Evolutionary conservation across 1,139 yeast genomes (phyloP), one percentile per base, ranked within the genome.

Genomic region (Suhomyces bribrorum): DNA sequence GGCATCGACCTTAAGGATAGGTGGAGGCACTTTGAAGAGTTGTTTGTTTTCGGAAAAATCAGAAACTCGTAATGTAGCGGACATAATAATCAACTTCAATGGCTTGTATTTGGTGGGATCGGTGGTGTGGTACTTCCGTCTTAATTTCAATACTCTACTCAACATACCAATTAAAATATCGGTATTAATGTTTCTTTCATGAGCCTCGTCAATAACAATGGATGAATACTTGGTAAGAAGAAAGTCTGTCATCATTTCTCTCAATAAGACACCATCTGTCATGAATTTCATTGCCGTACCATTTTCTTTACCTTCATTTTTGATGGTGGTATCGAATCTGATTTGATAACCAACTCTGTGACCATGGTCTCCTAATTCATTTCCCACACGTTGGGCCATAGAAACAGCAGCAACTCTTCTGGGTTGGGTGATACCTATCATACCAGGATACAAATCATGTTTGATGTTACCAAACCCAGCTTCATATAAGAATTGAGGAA

Each of bases 401-500:
- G 97, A 86, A 5, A 94, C 95, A 0, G 98, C 97, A 5, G 99
- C 99, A 41, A 92, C 98, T 66, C 99, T 79, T 69, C 99, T 79
- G 0, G 99, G 98, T 62, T 92, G 98, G 0, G 99, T 92, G 18
- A 94, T 74, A 40, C 97, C 98, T 54, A 92, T 87, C 86, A 90
- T 83, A 1, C 97, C 97, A 0, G 96, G 92, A 24, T 79, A 80
- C 20, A 54, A 43, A 8, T 78, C 81, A 16, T 88, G 79, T 1
- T 73, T 73, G 4, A 69, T 58, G 41, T 72, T 69, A 11, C 96
- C 96, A 59, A 83, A 89, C 1, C 97, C 97, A 0, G 95, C 81
- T 61, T 90, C 97, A 55, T 80, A 86, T 34, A 90, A 61, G 55
- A 83, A 81, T 56, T 83, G 88, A 4, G 89, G 86, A 18, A 83